These are phyloP conservation scores for Citrus cavaleriei DNA, from an alignment of 345 rosid genomes.

Conservation along the genomic window DNA sequence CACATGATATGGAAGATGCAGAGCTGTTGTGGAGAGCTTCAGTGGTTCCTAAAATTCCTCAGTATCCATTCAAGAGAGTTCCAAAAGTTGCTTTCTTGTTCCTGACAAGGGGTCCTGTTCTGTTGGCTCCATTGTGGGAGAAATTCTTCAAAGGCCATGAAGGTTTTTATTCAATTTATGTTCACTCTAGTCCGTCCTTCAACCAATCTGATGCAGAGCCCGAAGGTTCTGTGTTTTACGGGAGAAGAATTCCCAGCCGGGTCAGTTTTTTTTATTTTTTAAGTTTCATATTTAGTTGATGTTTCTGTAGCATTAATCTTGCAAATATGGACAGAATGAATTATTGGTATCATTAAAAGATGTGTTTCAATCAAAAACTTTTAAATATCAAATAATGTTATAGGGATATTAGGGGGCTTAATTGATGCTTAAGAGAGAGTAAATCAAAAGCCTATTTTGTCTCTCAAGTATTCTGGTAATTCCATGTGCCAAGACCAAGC, in stretches of 20 bases:
- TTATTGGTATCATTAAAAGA: not conserved
- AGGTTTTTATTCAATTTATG: slow-evolving; percentile 58
- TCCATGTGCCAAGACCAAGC: not conserved
- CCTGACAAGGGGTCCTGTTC: slow-evolving; percentile 64
- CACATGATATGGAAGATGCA: slow-evolving; percentile 69
- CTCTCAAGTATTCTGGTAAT: not conserved
- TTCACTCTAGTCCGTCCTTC: slow-evolving; percentile 59
- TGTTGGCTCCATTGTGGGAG: slow-evolving; percentile 82
- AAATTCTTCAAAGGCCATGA: slow-evolving; percentile 66
- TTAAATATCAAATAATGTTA: not conserved
- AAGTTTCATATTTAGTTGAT: not conserved
- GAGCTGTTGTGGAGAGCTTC: slow-evolving; percentile 82
- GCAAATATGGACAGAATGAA: not conserved
- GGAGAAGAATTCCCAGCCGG: slow-evolving; percentile 79
- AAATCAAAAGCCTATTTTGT: slow-evolving; percentile 1
- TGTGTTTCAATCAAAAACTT: not conserved
- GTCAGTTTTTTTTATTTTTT: slow-evolving; percentile 28
- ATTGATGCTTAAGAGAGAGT: not conserved
- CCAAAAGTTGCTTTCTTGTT: slow-evolving; percentile 88
- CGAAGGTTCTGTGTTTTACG: slow-evolving; percentile 46
- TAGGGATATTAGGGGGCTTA: not conserved
- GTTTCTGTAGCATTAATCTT: not conserved
- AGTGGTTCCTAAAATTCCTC: slow-evolving; percentile 30
- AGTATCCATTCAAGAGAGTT: slow-evolving; percentile 43
- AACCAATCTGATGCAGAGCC: slow-evolving; percentile 39